phyloP scores from a whole-genome alignment of 2,329 filamentous ascomycete genomes.

The Mycosphaerelloides madeirae region DNA sequence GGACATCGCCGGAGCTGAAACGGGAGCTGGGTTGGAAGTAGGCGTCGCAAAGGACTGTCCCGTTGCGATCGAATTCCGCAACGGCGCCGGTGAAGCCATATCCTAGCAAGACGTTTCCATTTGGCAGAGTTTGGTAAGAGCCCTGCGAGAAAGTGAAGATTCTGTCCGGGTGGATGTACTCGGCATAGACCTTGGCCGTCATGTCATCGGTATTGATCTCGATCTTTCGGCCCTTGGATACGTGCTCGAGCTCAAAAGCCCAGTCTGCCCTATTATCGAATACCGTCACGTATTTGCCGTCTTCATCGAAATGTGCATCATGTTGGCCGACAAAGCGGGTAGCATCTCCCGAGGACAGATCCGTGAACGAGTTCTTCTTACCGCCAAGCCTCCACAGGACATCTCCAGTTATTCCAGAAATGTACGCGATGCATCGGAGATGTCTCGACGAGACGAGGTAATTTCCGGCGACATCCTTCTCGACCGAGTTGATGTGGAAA shows the following conservation, averaged over 20 bases:
- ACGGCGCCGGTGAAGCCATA: conserved; percentile 45
- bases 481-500: conserved; percentile 54
- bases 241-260: conserved; percentile 15
- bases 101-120: conserved; percentile 52
- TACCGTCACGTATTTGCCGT: conserved; percentile 18
- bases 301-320: conserved; percentile 46
- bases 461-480: conserved; percentile 48
- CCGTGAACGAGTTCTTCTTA: conserved; percentile 26
- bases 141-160: conserved; percentile 48
- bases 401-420: conserved; percentile 38
- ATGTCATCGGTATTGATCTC: conserved; percentile 23
- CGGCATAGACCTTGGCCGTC: conserved; percentile 23
- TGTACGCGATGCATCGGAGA: conserved; percentile 43
- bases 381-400: conserved; percentile 49
- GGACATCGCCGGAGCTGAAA: conserved; percentile 33
- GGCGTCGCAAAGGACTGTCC: conserved; percentile 49
- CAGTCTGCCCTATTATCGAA: conserved; percentile 30
- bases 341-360: conserved; percentile 22
- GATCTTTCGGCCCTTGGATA: conserved; percentile 18
- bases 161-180: conserved; percentile 22
- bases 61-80: conserved; percentile 40
- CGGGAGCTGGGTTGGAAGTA: conserved; percentile 46
- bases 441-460: conserved; percentile 53
- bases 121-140: conserved; percentile 49
- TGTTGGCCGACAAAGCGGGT: conserved; percentile 47